Evolutionary conservation across 176 grass and related monocot genomes (phyloP).

Genomic region (Poa annua): DNA sequence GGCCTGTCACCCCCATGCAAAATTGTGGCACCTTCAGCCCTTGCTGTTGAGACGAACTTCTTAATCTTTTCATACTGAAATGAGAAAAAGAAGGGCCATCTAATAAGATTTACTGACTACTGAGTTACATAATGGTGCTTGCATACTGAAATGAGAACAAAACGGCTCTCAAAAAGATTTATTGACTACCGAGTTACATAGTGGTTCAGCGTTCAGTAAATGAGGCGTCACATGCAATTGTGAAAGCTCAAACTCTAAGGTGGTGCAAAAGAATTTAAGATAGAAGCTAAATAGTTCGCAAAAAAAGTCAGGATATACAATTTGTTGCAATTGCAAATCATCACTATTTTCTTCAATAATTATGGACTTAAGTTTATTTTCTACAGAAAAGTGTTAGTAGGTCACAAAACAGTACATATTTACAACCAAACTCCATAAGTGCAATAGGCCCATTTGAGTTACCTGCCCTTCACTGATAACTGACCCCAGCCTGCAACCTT

Average conservation of each 20-base stretch:
- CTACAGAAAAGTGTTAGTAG: constrained; percentile 20
- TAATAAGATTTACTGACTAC: background rate
- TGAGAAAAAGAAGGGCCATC: constrained; percentile 12
- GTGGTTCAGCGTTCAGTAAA: constrained; percentile 1
- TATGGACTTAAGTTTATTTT: background rate
- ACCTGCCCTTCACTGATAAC: constrained; percentile 95
- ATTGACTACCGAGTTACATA: background rate
- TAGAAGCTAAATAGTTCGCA: background rate
- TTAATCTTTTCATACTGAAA: constrained; percentile 89
- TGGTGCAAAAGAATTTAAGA: constrained; percentile 11
- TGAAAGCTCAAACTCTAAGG: background rate
- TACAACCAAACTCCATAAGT: constrained; percentile 25
- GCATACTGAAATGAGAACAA: background rate
- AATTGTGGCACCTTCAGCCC: constrained; percentile 83
- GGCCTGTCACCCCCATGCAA: constrained; percentile 75
- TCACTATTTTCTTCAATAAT: background rate
- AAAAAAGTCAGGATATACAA: background rate
- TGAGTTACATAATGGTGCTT: background rate
- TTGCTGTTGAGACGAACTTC: constrained; percentile 77
- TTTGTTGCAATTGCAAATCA: constrained; percentile 4
- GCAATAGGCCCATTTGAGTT: constrained; percentile 25
- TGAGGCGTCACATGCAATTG: background rate
- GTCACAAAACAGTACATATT: constrained; percentile 17
- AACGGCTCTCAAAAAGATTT: background rate
- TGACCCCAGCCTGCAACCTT: constrained; percentile 92